phyloP scores from a whole-genome alignment of 176 grass and related monocot genomes.

The Carex kokanica region DNA sequence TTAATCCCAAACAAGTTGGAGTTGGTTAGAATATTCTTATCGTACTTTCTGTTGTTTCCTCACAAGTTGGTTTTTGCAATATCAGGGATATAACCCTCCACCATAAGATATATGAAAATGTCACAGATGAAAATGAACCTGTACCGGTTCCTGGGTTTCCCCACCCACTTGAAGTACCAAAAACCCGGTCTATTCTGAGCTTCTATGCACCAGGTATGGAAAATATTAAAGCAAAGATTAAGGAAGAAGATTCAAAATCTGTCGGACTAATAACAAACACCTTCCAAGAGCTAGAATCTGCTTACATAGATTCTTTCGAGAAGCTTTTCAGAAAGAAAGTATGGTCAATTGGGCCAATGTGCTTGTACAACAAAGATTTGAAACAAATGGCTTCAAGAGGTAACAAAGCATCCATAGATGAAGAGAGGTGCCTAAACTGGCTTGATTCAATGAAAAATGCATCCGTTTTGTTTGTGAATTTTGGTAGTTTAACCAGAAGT shows the following conservation, averaged over 20 bases:
- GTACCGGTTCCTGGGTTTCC: conserved; percentile 24
- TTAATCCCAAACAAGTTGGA: too few species aligned
- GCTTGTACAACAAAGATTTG: conserved; percentile 20
- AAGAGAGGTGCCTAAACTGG: conserved; percentile 30
- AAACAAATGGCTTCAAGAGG: conserved; percentile 23
- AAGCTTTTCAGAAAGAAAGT: conserved; percentile 30
- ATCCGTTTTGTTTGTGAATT: conserved; percentile 56
- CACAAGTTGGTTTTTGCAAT: conserved; percentile 13
- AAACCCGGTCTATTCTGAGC: not conserved
- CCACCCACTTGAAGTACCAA: conserved; percentile 21
- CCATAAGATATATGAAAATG: not conserved
- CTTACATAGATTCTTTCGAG: conserved; percentile 2
- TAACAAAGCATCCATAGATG: not conserved
- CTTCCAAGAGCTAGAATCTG: conserved; percentile 28
- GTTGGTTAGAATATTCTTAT: too few species aligned
- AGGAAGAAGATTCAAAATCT: conserved; percentile 8
- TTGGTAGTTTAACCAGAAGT: conserved; percentile 39
- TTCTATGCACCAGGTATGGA: not conserved
- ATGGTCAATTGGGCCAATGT: conserved; percentile 54
- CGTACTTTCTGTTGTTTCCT: conserved; percentile 10
- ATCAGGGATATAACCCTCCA: not conserved
- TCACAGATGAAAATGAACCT: conserved; percentile 23
- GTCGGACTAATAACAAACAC: conserved; percentile 26
- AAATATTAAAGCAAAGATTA: not conserved
- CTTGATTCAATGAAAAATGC: conserved; percentile 30